Evolutionary conservation across 192 early-diverging fungal genomes (phyloP).

Genomic region (Coemansia asiatica): DNA sequence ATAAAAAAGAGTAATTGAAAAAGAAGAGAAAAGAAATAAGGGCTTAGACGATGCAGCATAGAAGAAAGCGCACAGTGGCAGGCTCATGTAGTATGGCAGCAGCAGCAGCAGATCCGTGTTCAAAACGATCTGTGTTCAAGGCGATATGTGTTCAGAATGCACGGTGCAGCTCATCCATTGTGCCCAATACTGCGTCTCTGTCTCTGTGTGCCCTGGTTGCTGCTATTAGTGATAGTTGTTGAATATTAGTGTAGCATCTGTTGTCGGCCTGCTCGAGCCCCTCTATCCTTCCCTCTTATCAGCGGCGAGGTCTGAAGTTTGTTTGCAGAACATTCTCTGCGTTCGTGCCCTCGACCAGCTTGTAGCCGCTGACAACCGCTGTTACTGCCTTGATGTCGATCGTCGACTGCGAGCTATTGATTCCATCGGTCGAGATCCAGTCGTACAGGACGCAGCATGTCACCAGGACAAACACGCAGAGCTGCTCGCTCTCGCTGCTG

Average conservation of each 20-base stretch:
- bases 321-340: constrained; percentile 45
- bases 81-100: background rate
- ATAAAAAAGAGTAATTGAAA: background rate
- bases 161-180: background rate
- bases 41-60: background rate
- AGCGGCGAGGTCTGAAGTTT: constrained; percentile 48
- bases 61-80: background rate
- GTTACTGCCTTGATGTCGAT: constrained; percentile 71
- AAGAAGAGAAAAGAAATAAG: background rate
- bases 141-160: constrained; percentile 2
- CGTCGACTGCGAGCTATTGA: constrained; percentile 71
- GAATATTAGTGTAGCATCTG: background rate
- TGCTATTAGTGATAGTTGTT: background rate
- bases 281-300: background rate
- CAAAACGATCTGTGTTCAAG: too few relatives aligned
- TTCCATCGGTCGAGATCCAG: constrained; percentile 78
- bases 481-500: constrained; percentile 63
- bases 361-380: constrained; percentile 22
- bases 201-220: background rate
- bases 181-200: background rate
- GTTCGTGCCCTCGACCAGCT: constrained; percentile 34
- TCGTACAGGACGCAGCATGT: constrained; percentile 89
- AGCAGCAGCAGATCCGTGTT: background rate
- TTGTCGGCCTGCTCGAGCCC: background rate
- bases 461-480: constrained; percentile 85